Percentiles rank a stretch among this genome's conserved stretches.
phyloP scores from a whole-genome alignment of 306 rosid genomes.

The Chamaecrista fasciculata region DNA sequence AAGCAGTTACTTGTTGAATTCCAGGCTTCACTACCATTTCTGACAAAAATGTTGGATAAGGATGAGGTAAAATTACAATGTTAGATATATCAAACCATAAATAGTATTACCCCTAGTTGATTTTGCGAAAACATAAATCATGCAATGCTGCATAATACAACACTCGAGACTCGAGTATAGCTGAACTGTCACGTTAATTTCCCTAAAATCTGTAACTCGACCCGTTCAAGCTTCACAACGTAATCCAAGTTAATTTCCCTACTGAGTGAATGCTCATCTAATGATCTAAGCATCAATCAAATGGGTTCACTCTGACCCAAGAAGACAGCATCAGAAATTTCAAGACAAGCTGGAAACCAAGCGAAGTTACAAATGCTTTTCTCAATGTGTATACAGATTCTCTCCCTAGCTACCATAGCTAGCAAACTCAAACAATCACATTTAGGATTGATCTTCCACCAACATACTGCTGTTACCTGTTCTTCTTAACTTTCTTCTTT shows the following conservation, averaged over 20 bases:
- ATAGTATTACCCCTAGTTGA: too few relatives aligned
- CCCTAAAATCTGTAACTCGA: too few relatives aligned
- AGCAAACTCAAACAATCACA: neutral
- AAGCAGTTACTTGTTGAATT: too few relatives aligned
- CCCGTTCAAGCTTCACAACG: neutral
- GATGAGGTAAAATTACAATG: too few relatives aligned
- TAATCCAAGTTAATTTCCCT: neutral
- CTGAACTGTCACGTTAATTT: too few relatives aligned
- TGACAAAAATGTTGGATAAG: too few relatives aligned
- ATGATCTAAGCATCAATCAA: neutral
- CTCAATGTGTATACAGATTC: neutral
- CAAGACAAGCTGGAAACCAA: neutral
- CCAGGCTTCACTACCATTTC: too few relatives aligned
- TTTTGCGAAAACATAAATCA: too few relatives aligned
- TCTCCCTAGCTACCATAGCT: neutral
- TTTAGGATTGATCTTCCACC: neutral
- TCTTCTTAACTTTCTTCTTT: conserved; percentile 53
- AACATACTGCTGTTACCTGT: conserved; percentile 44
- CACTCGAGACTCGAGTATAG: too few relatives aligned
- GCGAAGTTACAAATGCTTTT: neutral
- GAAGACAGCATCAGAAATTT: neutral
- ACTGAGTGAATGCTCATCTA: too few relatives aligned
- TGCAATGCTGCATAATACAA: too few relatives aligned
- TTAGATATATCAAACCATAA: too few relatives aligned
- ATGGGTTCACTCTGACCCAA: neutral